A percentile compares a stretch with the other conserved stretches of the same genome.
Evolutionary conservation across 2,329 filamentous ascomycete species (phyloP).

Genomic region (Diaporthe sp.): DNA sequence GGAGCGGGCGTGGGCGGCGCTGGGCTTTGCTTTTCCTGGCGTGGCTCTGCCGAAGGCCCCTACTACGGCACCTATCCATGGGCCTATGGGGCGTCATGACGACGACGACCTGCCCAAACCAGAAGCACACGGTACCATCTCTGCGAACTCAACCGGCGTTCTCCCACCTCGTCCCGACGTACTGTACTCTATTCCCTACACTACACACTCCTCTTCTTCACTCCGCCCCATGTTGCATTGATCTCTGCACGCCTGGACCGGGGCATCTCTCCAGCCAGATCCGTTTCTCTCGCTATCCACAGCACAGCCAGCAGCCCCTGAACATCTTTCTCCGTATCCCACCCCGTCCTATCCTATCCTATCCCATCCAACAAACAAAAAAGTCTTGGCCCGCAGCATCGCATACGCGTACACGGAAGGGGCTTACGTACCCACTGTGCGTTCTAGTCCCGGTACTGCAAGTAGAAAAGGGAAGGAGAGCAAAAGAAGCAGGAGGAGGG

Average conservation of each 20-base stretch:
- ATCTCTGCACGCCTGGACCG: conserved; percentile 26
- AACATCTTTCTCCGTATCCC: conserved; percentile 19
- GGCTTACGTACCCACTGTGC: conserved; percentile 46
- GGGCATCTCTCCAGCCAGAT: conserved; percentile 25
- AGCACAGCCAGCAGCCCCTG: conserved; percentile 23
- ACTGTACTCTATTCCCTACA: background rate
- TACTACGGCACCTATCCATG: background rate
- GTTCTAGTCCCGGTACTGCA: conserved; percentile 45
- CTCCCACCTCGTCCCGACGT: conserved; percentile 24
- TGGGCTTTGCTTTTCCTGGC: conserved; percentile 12
- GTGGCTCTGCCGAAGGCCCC: background rate
- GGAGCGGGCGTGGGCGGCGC: background rate
- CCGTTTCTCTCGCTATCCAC: conserved; percentile 4
- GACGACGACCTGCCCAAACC: conserved; percentile 37
- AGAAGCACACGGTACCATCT: conserved; percentile 5
- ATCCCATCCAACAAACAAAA: background rate
- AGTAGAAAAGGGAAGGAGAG: conserved; percentile 33
- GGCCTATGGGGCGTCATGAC: conserved; percentile 31
- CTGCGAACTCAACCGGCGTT: background rate
- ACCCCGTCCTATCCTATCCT: background rate
- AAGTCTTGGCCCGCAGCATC: conserved; percentile 29
- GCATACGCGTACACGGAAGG: conserved; percentile 35
- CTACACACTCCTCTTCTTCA: background rate
- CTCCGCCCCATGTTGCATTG: conserved; percentile 24
- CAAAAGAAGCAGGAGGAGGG: conserved; percentile 37